These are phyloP conservation scores for Psilocybe subaeruginosa DNA, from an alignment of 768 basidiomycete species.

Conservation along the genomic window DNA sequence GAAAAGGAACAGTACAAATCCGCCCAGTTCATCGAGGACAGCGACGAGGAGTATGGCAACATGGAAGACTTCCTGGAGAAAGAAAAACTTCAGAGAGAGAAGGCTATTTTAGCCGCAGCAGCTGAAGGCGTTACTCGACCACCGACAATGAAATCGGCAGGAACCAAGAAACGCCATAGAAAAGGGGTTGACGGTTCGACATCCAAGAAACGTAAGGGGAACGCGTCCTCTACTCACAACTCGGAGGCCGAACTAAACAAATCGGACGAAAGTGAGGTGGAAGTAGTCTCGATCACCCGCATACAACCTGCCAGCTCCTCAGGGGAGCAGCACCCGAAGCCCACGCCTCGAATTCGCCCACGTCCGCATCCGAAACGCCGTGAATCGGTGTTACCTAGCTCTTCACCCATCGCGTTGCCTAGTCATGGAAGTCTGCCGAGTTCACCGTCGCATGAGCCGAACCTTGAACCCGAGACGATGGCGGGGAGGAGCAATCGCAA, in stretches of 20 bases:
- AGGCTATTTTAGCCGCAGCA: slow-evolving; percentile 48
- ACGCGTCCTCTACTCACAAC: slow-evolving; percentile 19
- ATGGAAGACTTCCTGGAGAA: slow-evolving; percentile 82
- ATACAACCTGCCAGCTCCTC: not conserved
- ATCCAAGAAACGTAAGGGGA: slow-evolving; percentile 38
- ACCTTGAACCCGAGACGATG: slow-evolving; percentile 8
- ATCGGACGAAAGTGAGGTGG: slow-evolving; percentile 26
- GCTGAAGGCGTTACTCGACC: slow-evolving; percentile 44
- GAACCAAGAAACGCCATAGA: slow-evolving; percentile 50
- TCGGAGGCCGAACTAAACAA: slow-evolving; percentile 18
- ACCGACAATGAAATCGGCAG: slow-evolving; percentile 54
- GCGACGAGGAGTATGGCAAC: slow-evolving; percentile 81
- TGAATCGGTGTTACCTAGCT: slow-evolving; percentile 6
- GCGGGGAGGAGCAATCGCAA: slow-evolving; percentile 13
- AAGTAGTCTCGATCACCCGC: slow-evolving; percentile 21
- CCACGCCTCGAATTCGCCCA: slow-evolving; percentile 11
- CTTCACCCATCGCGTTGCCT: slow-evolving; percentile 12
- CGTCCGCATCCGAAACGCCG: slow-evolving; percentile 24
- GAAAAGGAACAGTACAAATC: slow-evolving; percentile 72
- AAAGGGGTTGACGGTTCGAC: slow-evolving; percentile 31
- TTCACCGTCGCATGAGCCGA: slow-evolving; percentile 15
- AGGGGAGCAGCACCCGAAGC: not conserved
- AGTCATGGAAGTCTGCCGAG: slow-evolving; percentile 6
- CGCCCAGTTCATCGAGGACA: slow-evolving; percentile 91
- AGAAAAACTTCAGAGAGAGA: slow-evolving; percentile 66